phyloP scores from a whole-genome alignment of 2,329 filamentous ascomycete species.

The Paraconiothyrium sp. region DNA sequence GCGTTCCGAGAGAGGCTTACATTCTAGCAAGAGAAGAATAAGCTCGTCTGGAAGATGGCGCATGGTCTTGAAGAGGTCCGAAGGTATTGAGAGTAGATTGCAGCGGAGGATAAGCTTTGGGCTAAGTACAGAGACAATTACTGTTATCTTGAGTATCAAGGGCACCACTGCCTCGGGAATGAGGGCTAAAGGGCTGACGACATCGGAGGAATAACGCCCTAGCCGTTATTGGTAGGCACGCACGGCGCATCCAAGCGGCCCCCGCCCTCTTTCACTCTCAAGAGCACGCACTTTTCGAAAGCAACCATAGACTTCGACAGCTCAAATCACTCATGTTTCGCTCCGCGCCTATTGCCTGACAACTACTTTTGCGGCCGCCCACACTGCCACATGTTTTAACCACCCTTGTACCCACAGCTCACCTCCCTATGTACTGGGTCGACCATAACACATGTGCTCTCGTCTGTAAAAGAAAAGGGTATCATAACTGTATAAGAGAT shows the following conservation, averaged over 20 bases:
- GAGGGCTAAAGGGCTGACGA: slow-evolving; percentile 32
- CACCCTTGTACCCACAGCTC: background rate
- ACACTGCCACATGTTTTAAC: background rate
- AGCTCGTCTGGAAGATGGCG: slow-evolving; percentile 51
- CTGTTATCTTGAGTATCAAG: slow-evolving; percentile 22
- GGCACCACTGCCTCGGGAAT: slow-evolving; percentile 21
- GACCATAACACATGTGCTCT: background rate
- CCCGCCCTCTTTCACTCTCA: background rate
- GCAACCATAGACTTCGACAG: background rate
- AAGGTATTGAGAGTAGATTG: background rate
- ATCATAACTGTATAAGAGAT: slow-evolving; percentile 6
- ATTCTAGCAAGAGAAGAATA: slow-evolving; percentile 55
- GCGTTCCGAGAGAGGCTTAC: slow-evolving; percentile 38
- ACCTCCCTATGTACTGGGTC: background rate
- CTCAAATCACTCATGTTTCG: background rate
- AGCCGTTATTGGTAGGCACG: background rate
- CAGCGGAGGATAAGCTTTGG: background rate
- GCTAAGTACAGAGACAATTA: slow-evolving; percentile 14
- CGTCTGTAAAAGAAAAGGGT: slow-evolving; percentile 12
- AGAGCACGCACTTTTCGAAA: background rate
- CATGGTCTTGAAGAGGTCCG: slow-evolving; percentile 22
- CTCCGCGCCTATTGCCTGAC: background rate
- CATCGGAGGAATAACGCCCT: slow-evolving; percentile 16
- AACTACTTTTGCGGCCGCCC: too few species aligned
- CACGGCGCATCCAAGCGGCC: too few species aligned